Conservation (phyloP, 2,329 filamentous ascomycete genomes). For the Septoria petroselini region DNA sequence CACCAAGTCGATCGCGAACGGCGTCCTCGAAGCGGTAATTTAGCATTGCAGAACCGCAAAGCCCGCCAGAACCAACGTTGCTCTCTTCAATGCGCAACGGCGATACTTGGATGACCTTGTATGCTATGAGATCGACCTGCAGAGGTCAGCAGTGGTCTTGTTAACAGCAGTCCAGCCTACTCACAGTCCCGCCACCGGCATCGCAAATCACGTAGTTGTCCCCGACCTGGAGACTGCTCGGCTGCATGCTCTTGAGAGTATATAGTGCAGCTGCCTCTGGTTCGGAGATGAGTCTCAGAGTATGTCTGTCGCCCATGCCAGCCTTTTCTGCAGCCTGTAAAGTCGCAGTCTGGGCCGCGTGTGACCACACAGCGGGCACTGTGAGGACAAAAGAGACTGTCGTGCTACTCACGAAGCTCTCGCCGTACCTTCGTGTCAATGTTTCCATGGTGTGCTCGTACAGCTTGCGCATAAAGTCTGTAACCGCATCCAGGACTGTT, state of each 20-base stretch:
- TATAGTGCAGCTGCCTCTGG: conserved; percentile 78
- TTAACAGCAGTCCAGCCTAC: no score
- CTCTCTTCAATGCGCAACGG: conserved; percentile 74
- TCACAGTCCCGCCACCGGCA: conserved; percentile 57
- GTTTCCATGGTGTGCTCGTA: conserved; percentile 77
- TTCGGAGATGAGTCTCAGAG: conserved; percentile 76
- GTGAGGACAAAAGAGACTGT: conserved; percentile 77
- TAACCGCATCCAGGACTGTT: conserved; percentile 64
- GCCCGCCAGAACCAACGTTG: conserved; percentile 71
- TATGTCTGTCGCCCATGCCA: conserved; percentile 68
- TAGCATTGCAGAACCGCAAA: conserved; percentile 75
- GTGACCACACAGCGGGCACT: conserved; percentile 79
- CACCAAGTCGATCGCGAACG: conserved; percentile 64
- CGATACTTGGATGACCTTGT: conserved; percentile 71
- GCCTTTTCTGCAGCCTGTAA: conserved; percentile 73
- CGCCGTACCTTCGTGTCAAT: conserved; percentile 69
- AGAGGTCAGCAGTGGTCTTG: no score
- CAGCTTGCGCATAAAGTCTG: conserved; percentile 74
- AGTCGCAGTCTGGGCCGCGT: conserved; percentile 80
- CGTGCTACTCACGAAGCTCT: conserved; percentile 72
- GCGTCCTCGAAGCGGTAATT: conserved; percentile 81
- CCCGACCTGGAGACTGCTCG: conserved; percentile 67
- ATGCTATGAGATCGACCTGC: conserved; percentile 60
- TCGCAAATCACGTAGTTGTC: conserved; percentile 60
- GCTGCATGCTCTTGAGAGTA: conserved; percentile 74